Conservation (phyloP, 345 rosid species). For the Eutrema japonicum region DNA sequence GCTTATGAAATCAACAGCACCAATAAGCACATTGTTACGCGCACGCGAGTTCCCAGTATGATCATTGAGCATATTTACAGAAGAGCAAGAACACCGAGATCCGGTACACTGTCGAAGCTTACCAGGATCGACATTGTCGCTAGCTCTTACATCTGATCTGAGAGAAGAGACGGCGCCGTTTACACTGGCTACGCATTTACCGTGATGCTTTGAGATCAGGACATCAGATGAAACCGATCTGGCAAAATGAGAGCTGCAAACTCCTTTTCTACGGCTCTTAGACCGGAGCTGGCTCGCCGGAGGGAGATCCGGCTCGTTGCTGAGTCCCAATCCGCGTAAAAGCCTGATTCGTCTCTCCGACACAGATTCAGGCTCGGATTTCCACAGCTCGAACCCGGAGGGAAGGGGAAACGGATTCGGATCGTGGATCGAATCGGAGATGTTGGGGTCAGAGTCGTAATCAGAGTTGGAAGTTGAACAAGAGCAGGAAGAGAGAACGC, state of each 20-base stretch:
- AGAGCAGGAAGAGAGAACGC: conserved; percentile 73
- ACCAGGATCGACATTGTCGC: conserved; percentile 41
- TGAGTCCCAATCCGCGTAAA: conserved; percentile 70
- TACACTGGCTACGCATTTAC: conserved; percentile 21
- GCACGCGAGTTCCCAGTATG: conserved; percentile 27
- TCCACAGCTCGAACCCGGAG: conserved; percentile 76
- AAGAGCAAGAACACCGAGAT: conserved; percentile 48
- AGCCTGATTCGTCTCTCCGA: conserved; percentile 72
- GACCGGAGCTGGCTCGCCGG: conserved; percentile 46
- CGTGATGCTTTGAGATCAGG: conserved; percentile 33
- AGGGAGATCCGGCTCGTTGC: conserved; percentile 56
- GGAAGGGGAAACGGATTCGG: conserved; percentile 51
- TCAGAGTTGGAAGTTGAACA: conserved; percentile 61
- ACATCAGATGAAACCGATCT: conserved; percentile 55
- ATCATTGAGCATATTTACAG: conserved; percentile 42
- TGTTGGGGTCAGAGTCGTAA: conserved; percentile 59
- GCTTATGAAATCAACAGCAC: conserved; percentile 34
- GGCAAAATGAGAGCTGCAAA: conserved; percentile 41
- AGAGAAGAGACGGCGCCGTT: conserved; percentile 19
- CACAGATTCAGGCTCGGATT: conserved; percentile 76
- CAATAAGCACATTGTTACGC: conserved; percentile 33
- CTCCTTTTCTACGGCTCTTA: conserved; percentile 39
- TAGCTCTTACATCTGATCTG: conserved; percentile 53
- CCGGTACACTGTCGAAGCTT: conserved; percentile 37
- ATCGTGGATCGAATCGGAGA: conserved; percentile 43